phyloP scores from a whole-genome alignment of 192 early-diverging fungal species.

The Coemansia biformis region DNA sequence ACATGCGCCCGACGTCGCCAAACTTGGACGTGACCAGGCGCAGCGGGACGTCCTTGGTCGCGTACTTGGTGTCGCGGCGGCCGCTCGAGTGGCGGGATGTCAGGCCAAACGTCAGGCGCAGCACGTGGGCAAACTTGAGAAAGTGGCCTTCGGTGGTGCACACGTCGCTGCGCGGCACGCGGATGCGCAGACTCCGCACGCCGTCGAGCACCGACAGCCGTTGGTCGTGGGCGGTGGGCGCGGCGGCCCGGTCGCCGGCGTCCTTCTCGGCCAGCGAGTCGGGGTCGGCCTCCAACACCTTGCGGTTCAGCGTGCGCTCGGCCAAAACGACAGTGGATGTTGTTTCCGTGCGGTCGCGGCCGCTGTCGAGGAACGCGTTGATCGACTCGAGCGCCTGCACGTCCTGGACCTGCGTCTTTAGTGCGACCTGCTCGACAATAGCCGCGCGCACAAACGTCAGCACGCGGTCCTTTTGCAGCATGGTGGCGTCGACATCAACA shows the following conservation, averaged over 20 bases:
- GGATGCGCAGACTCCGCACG: slow-evolving; percentile 43
- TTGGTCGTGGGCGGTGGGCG: slow-evolving; percentile 1
- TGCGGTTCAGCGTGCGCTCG: slow-evolving; percentile 50
- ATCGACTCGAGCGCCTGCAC: slow-evolving; percentile 25
- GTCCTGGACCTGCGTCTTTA: slow-evolving; percentile 35
- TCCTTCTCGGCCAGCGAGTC: slow-evolving; percentile 8
- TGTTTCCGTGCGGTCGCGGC: slow-evolving; percentile 6
- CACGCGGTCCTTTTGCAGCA: slow-evolving; percentile 49
- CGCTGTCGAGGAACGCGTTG: slow-evolving; percentile 18
- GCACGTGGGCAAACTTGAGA: slow-evolving; percentile 35
- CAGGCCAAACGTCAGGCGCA: slow-evolving; percentile 47
- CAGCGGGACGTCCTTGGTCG: slow-evolving; percentile 45
- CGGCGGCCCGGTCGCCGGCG: slow-evolving; percentile 25
- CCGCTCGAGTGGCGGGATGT: slow-evolving; percentile 27
- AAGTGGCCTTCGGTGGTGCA: slow-evolving; percentile 45
- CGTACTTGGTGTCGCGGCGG: slow-evolving; percentile 34
- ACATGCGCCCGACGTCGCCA: slow-evolving; percentile 43
- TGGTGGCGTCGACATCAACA: slow-evolving; percentile 43
- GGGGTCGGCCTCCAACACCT: slow-evolving; percentile 40
- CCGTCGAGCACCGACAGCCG: slow-evolving; percentile 23
- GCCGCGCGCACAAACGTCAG: slow-evolving; percentile 47
- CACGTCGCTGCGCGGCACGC: slow-evolving; percentile 44
- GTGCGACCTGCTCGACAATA: slow-evolving; percentile 43
- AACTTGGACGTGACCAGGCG: slow-evolving; percentile 49
- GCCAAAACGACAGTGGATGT: slow-evolving; percentile 33